Conservation (phyloP, 1,139 yeast genomes). For the Chernovozyma sophiae-reginae region DNA sequence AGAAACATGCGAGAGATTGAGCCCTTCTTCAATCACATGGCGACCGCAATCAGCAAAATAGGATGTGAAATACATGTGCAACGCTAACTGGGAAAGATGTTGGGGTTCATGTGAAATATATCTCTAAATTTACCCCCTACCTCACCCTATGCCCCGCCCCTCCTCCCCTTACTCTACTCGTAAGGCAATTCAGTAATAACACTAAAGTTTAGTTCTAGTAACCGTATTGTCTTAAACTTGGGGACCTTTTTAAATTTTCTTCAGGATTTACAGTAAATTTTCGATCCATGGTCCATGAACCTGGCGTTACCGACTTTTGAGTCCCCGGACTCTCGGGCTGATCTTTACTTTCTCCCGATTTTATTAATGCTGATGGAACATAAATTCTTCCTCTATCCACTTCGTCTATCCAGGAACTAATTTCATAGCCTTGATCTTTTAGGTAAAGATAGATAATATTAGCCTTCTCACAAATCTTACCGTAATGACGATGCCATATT, state of each 20-base stretch:
- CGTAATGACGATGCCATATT: slow-evolving; percentile 20
- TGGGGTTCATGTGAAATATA: too few species aligned
- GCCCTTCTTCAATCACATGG: too few species aligned
- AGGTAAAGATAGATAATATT: slow-evolving; percentile 19
- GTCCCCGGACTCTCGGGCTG: not conserved
- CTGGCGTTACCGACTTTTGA: slow-evolving; percentile 4
- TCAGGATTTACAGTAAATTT: not conserved
- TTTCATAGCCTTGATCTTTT: slow-evolving; percentile 10
- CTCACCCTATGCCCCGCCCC: too few species aligned
- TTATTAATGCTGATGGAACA: slow-evolving; percentile 8
- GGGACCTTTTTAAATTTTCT: not conserved
- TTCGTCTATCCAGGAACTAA: slow-evolving; percentile 23
- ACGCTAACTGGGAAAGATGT: too few species aligned
- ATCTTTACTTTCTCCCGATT: not conserved
- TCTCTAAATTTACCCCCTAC: too few species aligned
- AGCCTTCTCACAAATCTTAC: slow-evolving; percentile 17
- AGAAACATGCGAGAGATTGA: too few species aligned
- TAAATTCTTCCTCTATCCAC: slow-evolving; percentile 18
- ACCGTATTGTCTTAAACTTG: too few species aligned
- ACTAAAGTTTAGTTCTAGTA: too few species aligned
- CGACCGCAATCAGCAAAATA: too few species aligned
- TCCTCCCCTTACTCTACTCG: too few species aligned
- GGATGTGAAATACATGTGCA: too few species aligned
- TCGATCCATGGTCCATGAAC: slow-evolving; percentile 4
- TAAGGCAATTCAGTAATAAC: too few species aligned